Evolutionary conservation across 768 basidiomycete species (phyloP).

Genomic region (Termitomyces sp.): DNA sequence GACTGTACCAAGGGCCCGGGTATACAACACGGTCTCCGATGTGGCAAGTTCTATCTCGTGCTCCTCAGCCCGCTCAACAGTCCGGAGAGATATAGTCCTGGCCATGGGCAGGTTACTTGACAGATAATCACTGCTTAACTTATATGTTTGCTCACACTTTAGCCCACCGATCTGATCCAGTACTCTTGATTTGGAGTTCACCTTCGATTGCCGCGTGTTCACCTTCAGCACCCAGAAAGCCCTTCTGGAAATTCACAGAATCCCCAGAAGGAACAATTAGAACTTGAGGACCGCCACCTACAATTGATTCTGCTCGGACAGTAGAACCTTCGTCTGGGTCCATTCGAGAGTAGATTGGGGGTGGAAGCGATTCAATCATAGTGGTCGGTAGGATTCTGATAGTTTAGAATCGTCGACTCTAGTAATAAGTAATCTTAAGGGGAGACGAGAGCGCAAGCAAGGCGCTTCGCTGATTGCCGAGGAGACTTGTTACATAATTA

Average conservation of each 20-base stretch:
- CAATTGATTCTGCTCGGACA: slow-evolving; percentile 13
- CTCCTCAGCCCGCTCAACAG: slow-evolving; percentile 56
- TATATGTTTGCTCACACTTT: slow-evolving; percentile 55
- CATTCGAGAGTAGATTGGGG: slow-evolving; percentile 57
- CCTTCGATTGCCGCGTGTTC: slow-evolving; percentile 83
- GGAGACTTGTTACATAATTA: too few relatives aligned
- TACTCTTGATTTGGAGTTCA: slow-evolving; percentile 79
- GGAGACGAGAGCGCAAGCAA: too few relatives aligned
- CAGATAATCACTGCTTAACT: background rate
- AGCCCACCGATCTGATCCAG: slow-evolving; percentile 49
- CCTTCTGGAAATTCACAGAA: slow-evolving; percentile 77
- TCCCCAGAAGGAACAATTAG: slow-evolving; percentile 69
- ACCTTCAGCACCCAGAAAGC: slow-evolving; percentile 77
- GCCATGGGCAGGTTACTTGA: slow-evolving; percentile 6
- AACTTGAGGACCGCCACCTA: slow-evolving; percentile 48
- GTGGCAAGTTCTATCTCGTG: slow-evolving; percentile 62
- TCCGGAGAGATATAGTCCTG: slow-evolving; percentile 63
- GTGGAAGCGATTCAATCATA: slow-evolving; percentile 44
- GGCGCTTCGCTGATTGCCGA: too few relatives aligned
- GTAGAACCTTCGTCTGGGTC: slow-evolving; percentile 21
- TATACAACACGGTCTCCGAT: slow-evolving; percentile 51
- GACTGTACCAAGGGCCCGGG: slow-evolving; percentile 28
- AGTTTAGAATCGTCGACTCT: too few relatives aligned
- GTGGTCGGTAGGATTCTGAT: background rate
- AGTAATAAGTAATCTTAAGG: too few relatives aligned